Conservation (phyloP, 805 yeast species). For the Starmerella scarabaei region DNA sequence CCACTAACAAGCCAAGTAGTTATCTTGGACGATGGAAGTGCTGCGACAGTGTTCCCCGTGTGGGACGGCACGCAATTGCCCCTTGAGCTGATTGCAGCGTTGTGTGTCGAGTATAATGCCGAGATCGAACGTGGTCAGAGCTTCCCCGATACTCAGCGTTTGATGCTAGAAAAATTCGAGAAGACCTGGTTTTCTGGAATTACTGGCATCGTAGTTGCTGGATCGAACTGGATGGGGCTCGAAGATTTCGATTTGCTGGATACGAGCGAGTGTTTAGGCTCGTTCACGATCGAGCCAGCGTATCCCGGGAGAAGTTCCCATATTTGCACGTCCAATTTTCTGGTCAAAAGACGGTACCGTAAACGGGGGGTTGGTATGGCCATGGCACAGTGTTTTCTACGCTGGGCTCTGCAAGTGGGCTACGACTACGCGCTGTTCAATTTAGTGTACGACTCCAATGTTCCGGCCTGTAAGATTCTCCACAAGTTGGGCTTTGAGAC, state of each 20-base stretch:
- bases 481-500: slow-evolving; percentile 64
- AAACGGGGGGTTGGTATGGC: slow-evolving; percentile 86
- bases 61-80: slow-evolving; percentile 57
- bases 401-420: slow-evolving; percentile 86
- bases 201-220: slow-evolving; percentile 37
- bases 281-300: slow-evolving; percentile 72
- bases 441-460: slow-evolving; percentile 77
- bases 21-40: slow-evolving; percentile 76
- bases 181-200: slow-evolving; percentile 80
- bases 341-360: slow-evolving; percentile 86
- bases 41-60: slow-evolving; percentile 87
- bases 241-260: slow-evolving; percentile 44
- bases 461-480: slow-evolving; percentile 65
- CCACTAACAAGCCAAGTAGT: slow-evolving; percentile 35
- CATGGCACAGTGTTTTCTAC: slow-evolving; percentile 66
- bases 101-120: slow-evolving; percentile 86
- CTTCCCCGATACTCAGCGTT: slow-evolving; percentile 69
- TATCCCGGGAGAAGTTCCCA: slow-evolving; percentile 90
- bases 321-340: slow-evolving; percentile 76
- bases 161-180: slow-evolving; percentile 63
- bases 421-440: slow-evolving; percentile 76
- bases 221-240: slow-evolving; percentile 12
- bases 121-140: slow-evolving; percentile 85
- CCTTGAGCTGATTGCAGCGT: slow-evolving; percentile 58
- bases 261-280: slow-evolving; percentile 87